Evolutionary conservation across 2,329 filamentous ascomycete genomes (phyloP).

Genomic region (Sordariomycetes sp.): DNA sequence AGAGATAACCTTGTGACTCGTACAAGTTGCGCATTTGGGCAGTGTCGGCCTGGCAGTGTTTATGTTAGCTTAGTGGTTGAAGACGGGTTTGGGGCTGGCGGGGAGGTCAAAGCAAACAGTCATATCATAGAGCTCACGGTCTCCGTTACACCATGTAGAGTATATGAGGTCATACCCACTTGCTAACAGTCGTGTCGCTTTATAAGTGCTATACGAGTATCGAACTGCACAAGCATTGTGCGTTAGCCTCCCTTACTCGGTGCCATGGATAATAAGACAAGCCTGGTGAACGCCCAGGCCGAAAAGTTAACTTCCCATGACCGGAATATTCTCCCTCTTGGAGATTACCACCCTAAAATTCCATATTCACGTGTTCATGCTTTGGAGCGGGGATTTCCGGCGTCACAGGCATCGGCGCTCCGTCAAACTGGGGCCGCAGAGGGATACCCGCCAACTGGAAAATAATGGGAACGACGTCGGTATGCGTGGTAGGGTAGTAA

Average conservation of each 20-base stretch:
- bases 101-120: conserved; percentile 20
- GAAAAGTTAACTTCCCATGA: conserved; percentile 9
- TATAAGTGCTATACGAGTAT: conserved; percentile 42
- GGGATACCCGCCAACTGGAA: conserved; percentile 27
- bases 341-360: conserved; percentile 37
- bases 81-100: neutral
- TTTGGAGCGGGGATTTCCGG: conserved; percentile 11
- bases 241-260: neutral
- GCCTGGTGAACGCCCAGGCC: too few relatives aligned
- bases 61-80: neutral
- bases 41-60: conserved; percentile 29
- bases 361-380: conserved; percentile 42
- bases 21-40: conserved; percentile 34
- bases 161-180: conserved; percentile 49
- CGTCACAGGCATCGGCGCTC: conserved; percentile 33
- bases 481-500: conserved; percentile 41
- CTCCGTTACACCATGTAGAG: conserved; percentile 55
- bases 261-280: too few relatives aligned
- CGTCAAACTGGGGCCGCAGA: conserved; percentile 39
- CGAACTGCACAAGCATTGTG: neutral
- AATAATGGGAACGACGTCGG: conserved; percentile 50
- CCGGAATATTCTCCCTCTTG: conserved; percentile 13
- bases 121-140: conserved; percentile 53
- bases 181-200: conserved; percentile 40
- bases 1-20: conserved; percentile 11